These are phyloP conservation scores for Parsonsia alboflavescens DNA, from an alignment of 257 asterid genomes.

Conservation along the genomic window DNA sequence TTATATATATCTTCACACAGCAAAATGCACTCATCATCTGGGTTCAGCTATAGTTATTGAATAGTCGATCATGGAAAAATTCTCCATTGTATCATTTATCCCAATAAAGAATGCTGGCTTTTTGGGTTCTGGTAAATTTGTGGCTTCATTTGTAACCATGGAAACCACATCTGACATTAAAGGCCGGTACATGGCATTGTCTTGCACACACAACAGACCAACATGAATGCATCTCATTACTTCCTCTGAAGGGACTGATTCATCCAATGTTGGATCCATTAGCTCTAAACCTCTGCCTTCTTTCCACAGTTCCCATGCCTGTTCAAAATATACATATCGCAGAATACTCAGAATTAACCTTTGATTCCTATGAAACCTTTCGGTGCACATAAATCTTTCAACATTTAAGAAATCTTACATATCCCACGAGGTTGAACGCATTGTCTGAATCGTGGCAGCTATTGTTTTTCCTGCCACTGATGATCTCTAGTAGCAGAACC, in stretches of 20 bases:
- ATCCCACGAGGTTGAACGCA: conserved; percentile 30
- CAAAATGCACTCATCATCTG: conserved; percentile 7
- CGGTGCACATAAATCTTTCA: background rate
- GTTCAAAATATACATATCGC: background rate
- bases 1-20: no score
- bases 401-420: conserved; percentile 15
- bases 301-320: conserved; percentile 39
- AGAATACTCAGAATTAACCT: no score
- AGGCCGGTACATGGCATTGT: conserved; percentile 29
- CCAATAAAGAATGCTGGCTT: conserved; percentile 33
- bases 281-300: conserved; percentile 30
- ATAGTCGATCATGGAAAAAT: conserved; percentile 15
- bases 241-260: conserved; percentile 8
- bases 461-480: conserved; percentile 29
- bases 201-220: conserved; percentile 39
- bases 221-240: conserved; percentile 28
- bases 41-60: conserved; percentile 27
- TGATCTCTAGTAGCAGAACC: conserved; percentile 32
- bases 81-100: background rate
- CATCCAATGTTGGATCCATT: conserved; percentile 23
- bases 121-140: conserved; percentile 22
- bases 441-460: conserved; percentile 18
- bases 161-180: conserved; percentile 28
- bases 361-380: no score
- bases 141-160: conserved; percentile 23